Conservation (phyloP, 805 yeast genomes). For the Priceomyces fermenticarens region DNA sequence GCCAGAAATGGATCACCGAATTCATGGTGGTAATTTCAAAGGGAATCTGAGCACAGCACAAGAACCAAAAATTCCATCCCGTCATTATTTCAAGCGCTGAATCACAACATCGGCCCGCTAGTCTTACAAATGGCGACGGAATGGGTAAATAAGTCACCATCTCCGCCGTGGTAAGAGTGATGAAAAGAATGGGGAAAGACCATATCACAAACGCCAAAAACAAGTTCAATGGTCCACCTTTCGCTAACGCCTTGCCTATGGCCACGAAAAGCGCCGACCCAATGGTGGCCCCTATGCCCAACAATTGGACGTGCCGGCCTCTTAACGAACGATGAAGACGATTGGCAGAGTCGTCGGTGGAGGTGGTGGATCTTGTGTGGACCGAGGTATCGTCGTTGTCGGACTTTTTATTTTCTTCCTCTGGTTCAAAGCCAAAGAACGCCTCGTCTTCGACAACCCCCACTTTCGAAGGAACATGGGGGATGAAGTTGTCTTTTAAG, state of each 20-base stretch:
- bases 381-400: constrained; percentile 12
- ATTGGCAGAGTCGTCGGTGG: constrained; percentile 11
- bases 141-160: constrained; percentile 75
- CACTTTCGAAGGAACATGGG: constrained; percentile 9
- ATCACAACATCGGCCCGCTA: constrained; percentile 75
- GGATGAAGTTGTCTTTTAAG: constrained; percentile 12
- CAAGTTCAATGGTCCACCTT: constrained; percentile 70
- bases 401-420: neutral
- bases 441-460: neutral
- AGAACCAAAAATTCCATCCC: constrained; percentile 78
- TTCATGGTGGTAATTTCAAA: constrained; percentile 81
- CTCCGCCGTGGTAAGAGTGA: constrained; percentile 74
- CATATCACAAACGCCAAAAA: constrained; percentile 64
- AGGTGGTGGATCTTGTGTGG: constrained; percentile 11
- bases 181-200: constrained; percentile 65
- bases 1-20: constrained; percentile 77
- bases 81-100: constrained; percentile 71
- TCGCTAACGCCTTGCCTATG: constrained; percentile 59
- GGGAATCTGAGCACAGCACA: constrained; percentile 76
- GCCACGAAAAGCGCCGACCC: constrained; percentile 80
- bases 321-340: constrained; percentile 44
- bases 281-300: constrained; percentile 79
- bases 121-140: constrained; percentile 69
- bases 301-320: constrained; percentile 73
- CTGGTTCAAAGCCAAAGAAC: neutral